Conservation (phyloP, 495 filamentous ascomycete species). For the Lasiosphaeria miniovina region DNA sequence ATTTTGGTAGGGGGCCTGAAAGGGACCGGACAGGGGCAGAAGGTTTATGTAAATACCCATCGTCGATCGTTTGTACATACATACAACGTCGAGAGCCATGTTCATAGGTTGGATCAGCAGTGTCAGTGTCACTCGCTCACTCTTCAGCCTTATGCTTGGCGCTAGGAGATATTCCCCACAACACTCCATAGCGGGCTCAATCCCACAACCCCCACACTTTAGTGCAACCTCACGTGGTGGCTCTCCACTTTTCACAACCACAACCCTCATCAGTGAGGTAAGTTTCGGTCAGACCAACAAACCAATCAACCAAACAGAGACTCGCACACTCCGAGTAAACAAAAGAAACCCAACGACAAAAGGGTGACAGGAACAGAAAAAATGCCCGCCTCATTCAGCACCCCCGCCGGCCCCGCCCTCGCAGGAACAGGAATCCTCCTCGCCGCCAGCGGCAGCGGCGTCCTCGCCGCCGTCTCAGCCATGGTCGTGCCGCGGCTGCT, state of each 20-base stretch:
- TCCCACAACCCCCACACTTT: too few relatives aligned
- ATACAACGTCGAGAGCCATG: too few relatives aligned
- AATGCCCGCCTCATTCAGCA: conserved; percentile 10
- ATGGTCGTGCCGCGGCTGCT: conserved; percentile 49
- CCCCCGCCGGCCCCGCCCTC: conserved; percentile 3
- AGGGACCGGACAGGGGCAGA: neutral
- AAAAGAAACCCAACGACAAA: too few relatives aligned
- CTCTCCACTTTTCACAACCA: neutral
- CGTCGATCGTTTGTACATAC: neutral
- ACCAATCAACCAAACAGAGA: neutral
- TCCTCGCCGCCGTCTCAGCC: conserved; percentile 40
- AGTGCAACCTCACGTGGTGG: too few relatives aligned
- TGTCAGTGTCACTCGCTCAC: too few relatives aligned
- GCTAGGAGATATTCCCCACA: too few relatives aligned
- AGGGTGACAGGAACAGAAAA: neutral
- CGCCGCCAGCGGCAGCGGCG: conserved; percentile 41
- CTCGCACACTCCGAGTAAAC: too few relatives aligned
- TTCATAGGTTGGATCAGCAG: too few relatives aligned
- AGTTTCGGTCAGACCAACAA: too few relatives aligned
- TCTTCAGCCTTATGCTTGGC: too few relatives aligned
- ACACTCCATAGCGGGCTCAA: too few relatives aligned
- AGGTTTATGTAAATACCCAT: neutral
- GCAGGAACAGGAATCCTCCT: conserved; percentile 46
- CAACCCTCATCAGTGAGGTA: neutral
- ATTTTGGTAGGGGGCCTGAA: neutral